Base-by-base conservation (phyloP, 2,329 filamentous ascomycete genomes). In the Fusarium setosum region DNA sequence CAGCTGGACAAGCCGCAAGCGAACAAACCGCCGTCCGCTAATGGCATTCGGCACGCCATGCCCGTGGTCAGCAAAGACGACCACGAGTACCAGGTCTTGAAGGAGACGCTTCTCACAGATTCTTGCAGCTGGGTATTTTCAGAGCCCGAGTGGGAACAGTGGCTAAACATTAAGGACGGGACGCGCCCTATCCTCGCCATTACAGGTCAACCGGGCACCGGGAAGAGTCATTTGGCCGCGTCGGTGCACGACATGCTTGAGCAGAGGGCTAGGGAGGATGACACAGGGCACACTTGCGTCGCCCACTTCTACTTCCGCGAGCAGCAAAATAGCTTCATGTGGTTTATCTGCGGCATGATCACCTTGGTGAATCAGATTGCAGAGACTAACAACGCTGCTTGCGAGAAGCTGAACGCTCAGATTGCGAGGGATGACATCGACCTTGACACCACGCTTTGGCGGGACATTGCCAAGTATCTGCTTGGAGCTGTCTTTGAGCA, bases 271-370 rank as follows among this genome's bases (percentile, higher is more conserved):
- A 23, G 41, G 1, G 63, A 65, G 1, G 69, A 75, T 15, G 21
- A 68, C 3, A 32, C 55, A 1, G 53, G 61, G 1, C 58, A 57
- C 23, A 69, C 69, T 1, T 72, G 70, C 17, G 69, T 73, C 1
- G 64, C 73, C 0, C 75, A 79, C 37, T 80, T 78, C 52, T 79
- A 77, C 47, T 79, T 79, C 53, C 74, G 75, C 2, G 76, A 79
- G 37, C 76, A 78, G 15, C 59, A 72, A 6, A 51, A 68, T 3
- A 70, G 69, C 24, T 51, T 74, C 6, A 63, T 71, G 0, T 61
- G 56, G 0, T 63, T 75, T 2, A 12, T 71, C 4, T 70, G 65
- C 15, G 74, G 70, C 1, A 26, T 79, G 2, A 60, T 72, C 4
- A 74, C 69, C 0, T 52, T 74, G 11, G 65, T 74, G 4, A 69